phyloP scores from a whole-genome alignment of 1,139 yeast genomes.

The Saccharomyces pastorianus region DNA sequence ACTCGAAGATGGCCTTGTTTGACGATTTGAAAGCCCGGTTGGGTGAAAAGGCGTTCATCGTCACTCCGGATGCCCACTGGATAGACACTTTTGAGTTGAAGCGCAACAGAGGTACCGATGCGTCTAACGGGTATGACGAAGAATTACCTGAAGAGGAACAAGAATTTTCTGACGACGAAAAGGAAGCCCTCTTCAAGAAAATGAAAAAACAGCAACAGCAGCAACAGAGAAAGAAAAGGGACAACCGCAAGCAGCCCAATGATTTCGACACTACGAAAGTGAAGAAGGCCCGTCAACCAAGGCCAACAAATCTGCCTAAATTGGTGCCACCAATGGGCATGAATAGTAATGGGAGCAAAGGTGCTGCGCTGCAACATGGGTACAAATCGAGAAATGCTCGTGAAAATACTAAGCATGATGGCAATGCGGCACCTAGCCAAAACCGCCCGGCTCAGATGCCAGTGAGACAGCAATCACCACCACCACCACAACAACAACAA shows the following conservation, averaged over 20 bases:
- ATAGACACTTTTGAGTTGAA: constrained; percentile 67
- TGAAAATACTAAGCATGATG: constrained; percentile 4
- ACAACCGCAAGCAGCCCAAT: constrained; percentile 1
- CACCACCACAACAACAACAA: background rate
- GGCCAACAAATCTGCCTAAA: background rate
- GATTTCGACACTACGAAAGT: background rate
- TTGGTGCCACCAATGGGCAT: background rate
- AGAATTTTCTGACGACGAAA: constrained; percentile 90
- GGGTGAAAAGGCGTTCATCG: constrained; percentile 65
- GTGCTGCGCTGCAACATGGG: constrained; percentile 4
- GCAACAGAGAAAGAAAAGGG: constrained; percentile 4
- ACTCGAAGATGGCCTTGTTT: constrained; percentile 32
- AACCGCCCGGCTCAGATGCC: background rate
- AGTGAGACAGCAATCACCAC: background rate
- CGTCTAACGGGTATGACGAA: constrained; percentile 90
- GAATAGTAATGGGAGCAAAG: background rate
- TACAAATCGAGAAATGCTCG: constrained; percentile 22
- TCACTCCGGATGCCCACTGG: constrained; percentile 74
- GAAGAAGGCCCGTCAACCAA: background rate
- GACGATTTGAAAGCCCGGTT: constrained; percentile 38
- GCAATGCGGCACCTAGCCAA: background rate
- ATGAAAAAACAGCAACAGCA: constrained; percentile 38
- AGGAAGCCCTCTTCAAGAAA: constrained; percentile 43
- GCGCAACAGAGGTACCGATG: constrained; percentile 78
- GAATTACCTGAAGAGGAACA: constrained; percentile 89